Evolutionary conservation across 257 asterid species (phyloP).

Genomic region (Nicotiana obtusifolia): DNA sequence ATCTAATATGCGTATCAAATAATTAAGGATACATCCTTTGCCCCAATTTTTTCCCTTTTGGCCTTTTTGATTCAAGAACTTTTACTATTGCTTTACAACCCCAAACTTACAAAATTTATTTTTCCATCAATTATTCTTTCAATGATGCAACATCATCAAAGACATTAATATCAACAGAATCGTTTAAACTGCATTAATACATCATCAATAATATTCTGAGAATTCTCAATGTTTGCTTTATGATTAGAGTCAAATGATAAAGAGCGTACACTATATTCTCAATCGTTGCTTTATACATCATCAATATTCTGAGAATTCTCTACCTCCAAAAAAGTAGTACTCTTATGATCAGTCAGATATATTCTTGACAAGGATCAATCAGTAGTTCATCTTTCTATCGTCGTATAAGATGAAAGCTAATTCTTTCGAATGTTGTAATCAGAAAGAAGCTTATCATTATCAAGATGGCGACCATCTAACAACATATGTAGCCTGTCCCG

Average conservation of each 20-base stretch:
- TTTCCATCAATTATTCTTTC: too few species aligned
- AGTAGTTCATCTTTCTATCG: not conserved
- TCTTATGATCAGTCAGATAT: not conserved
- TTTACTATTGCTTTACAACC: too few species aligned
- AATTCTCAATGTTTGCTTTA: not conserved
- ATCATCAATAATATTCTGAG: not conserved
- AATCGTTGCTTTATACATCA: not conserved
- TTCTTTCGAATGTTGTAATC: not conserved
- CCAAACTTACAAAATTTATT: too few species aligned
- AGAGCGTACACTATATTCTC: too few species aligned
- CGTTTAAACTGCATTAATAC: not conserved
- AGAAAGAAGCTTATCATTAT: not conserved
- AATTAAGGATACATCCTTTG: too few species aligned
- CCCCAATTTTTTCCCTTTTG: too few species aligned
- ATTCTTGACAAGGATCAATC: not conserved
- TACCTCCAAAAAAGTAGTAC: not conserved
- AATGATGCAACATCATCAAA: too few species aligned
- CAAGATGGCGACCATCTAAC: slow-evolving; percentile 19
- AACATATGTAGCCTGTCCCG: not conserved
- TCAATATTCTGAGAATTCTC: not conserved
- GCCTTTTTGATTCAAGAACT: too few species aligned
- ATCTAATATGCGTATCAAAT: too few species aligned
- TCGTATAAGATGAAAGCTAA: not conserved
- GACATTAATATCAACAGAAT: too few species aligned
- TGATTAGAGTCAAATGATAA: too few species aligned